Evolutionary conservation across 1,284 basidiomycete genomes (phyloP).

Genomic region (Quambalaria eucalypti): DNA sequence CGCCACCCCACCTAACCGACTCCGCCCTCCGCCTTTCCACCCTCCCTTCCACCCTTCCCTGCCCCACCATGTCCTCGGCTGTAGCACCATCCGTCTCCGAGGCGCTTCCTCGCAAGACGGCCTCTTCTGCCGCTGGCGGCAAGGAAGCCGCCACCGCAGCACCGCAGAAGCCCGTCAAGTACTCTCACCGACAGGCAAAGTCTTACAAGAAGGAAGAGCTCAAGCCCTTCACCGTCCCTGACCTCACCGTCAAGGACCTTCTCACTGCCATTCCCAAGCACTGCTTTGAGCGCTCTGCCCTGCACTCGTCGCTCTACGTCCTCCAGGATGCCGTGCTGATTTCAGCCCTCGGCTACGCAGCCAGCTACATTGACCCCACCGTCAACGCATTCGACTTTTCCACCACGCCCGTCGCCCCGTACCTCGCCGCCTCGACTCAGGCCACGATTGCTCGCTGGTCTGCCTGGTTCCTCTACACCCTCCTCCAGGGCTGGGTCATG

Average conservation of each 20-base stretch:
- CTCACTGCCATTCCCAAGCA: constrained; percentile 77
- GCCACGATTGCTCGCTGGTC: constrained; percentile 61
- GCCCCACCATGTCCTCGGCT: not conserved
- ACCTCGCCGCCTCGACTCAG: constrained; percentile 58
- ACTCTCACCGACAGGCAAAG: constrained; percentile 38
- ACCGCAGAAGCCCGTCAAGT: constrained; percentile 1
- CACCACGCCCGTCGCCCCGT: constrained; percentile 15
- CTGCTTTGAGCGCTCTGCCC: constrained; percentile 83
- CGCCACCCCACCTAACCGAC: too few species aligned
- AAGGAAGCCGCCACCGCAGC: not conserved
- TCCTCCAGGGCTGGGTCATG: constrained; percentile 73
- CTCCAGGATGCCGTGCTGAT: constrained; percentile 69
- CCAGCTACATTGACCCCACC: constrained; percentile 59
- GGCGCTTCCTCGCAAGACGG: not conserved
- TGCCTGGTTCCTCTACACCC: constrained; percentile 73
- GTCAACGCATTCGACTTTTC: constrained; percentile 20
- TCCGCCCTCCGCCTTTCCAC: not conserved
- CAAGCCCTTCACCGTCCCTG: constrained; percentile 60
- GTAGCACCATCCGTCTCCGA: not conserved
- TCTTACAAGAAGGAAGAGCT: constrained; percentile 37
- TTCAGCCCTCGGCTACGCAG: constrained; percentile 60
- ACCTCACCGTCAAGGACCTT: constrained; percentile 75
- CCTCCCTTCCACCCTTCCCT: not conserved
- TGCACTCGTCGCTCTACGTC: constrained; percentile 74
- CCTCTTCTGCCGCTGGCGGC: not conserved